These are phyloP conservation scores for Achaetomiella virescens DNA, from an alignment of 495 filamentous ascomycete genomes.

Conservation along the genomic window DNA sequence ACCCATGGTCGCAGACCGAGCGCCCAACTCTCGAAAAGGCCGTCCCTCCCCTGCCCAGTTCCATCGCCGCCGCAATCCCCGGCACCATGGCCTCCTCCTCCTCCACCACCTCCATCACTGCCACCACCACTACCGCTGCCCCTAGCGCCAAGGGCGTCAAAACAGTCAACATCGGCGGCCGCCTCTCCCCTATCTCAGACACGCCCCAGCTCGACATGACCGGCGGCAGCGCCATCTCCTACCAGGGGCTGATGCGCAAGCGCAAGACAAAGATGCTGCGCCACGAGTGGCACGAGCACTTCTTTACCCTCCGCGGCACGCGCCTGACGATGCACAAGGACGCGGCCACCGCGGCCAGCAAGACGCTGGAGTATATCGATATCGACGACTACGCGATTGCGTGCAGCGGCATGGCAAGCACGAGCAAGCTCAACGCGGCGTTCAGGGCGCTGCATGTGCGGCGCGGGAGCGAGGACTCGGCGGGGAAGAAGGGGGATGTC, in stretches of 20 bases:
- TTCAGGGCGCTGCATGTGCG: constrained; percentile 76
- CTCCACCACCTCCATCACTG: constrained; percentile 25
- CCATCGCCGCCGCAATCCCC: constrained; percentile 13
- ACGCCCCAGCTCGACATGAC: constrained; percentile 31
- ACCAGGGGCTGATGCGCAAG: constrained; percentile 90
- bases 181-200: constrained; percentile 22
- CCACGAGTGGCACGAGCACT: constrained; percentile 89
- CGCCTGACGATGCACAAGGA: constrained; percentile 76
- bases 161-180: constrained; percentile 50
- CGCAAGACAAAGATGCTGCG: constrained; percentile 81
- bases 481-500: constrained; percentile 39
- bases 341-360: constrained; percentile 43
- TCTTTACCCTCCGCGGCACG: constrained; percentile 81
- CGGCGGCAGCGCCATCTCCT: constrained; percentile 47
- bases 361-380: constrained; percentile 77
- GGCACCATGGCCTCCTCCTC: constrained; percentile 35
- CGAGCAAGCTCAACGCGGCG: constrained; percentile 75
- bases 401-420: constrained; percentile 66
- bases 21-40: constrained; percentile 36
- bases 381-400: constrained; percentile 94
- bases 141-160: constrained; percentile 7
- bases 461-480: constrained; percentile 45
- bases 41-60: constrained; percentile 24
- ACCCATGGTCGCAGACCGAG: constrained; percentile 41
- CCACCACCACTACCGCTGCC: constrained; percentile 28